Conservation (phyloP, 208 protist genomes). For the Trichomonas gallinae region DNA sequence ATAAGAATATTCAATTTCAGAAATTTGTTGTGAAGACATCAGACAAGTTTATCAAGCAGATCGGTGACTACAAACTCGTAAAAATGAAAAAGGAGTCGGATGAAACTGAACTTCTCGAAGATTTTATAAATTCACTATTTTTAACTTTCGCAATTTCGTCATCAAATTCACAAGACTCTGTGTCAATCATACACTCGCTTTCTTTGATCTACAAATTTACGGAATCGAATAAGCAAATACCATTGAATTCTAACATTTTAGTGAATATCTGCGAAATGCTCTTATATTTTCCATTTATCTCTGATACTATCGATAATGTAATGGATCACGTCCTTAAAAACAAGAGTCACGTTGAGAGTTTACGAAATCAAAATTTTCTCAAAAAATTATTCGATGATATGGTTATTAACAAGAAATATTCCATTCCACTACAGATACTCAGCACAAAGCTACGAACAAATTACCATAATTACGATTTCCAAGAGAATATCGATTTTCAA, state of each 20-base stretch:
- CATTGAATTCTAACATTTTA: neutral
- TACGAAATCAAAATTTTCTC: neutral
- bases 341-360: neutral
- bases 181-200: neutral
- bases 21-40: neutral
- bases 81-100: neutral
- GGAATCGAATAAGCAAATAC: neutral
- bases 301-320: neutral
- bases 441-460: neutral
- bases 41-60: neutral
- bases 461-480: neutral
- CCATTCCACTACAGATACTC: neutral
- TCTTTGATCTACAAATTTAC: neutral
- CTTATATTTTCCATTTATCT: neutral
- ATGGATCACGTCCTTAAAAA: neutral
- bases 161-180: neutral
- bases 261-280: neutral
- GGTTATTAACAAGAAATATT: neutral
- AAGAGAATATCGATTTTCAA: neutral
- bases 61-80: neutral
- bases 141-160: neutral
- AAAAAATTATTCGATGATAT: neutral
- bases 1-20: neutral
- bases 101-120: neutral
- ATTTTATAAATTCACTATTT: neutral